Percentiles rank a stretch among this genome's conserved stretches.
Conservation (phyloP, 164 flowering plant genomes). For the Liquidambar formosana region DNA sequence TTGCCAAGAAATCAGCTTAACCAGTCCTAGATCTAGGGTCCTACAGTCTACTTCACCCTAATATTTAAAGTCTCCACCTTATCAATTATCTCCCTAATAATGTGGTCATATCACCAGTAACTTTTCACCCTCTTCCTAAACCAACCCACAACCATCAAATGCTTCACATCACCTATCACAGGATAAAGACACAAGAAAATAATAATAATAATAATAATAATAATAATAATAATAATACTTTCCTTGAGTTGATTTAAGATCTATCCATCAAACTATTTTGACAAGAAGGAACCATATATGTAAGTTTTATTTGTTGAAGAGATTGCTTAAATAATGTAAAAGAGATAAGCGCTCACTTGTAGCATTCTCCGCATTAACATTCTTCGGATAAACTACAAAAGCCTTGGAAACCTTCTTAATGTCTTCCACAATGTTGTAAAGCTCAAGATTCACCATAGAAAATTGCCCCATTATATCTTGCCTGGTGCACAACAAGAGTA, state of each 20-base stretch:
- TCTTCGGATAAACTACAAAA: slow-evolving; percentile 84
- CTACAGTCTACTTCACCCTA: no score
- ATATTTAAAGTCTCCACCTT: no score
- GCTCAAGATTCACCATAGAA: slow-evolving; percentile 97
- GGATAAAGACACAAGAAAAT: background rate
- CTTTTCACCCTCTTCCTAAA: no score
- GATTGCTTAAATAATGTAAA: background rate
- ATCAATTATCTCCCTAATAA: no score
- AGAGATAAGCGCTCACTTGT: slow-evolving; percentile 50
- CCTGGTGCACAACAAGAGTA: slow-evolving; percentile 39
- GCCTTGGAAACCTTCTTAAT: slow-evolving; percentile 92
- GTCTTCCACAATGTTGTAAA: slow-evolving; percentile 86
- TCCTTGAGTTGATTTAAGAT: background rate
- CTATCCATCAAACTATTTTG: background rate
- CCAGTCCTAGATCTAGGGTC: no score
- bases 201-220: background rate
- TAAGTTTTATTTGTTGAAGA: background rate
- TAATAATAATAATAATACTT: background rate
- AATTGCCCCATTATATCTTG: slow-evolving; percentile 85
- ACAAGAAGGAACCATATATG: background rate
- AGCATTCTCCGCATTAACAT: slow-evolving; percentile 83
- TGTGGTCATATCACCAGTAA: no score
- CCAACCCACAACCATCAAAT: no score
- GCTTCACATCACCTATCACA: background rate
- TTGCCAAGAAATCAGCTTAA: no score